Evolutionary conservation across 768 basidiomycete genomes (phyloP), one percentile per base, ranked within the genome.

Genomic region (Leucocoprinus birnbaumii): DNA sequence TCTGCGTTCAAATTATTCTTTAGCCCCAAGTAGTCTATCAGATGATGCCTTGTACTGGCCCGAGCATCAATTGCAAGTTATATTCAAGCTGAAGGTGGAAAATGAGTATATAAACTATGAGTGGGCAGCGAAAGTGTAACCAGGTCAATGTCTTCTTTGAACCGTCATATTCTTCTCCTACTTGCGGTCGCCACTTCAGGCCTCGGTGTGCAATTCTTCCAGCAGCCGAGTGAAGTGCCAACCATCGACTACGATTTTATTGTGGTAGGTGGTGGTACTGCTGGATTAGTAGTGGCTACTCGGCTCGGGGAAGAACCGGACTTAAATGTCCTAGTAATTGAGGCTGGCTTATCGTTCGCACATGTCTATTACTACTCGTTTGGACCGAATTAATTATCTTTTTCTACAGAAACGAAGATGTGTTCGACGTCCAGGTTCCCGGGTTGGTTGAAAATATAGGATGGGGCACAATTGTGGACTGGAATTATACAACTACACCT

Each of bases 201-300:
- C 18, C 18, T 47, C 31, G 16, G 53, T 24, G 44, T 44, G 1
- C 27, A 51, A 2, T 51, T 49, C 9, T 56, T 53, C 26, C 45
- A 59, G 14, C 31, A 21, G n/a, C 47, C 48, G n/a, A n/a, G 18
- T 6, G 41, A 48, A 19, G 16, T 58, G 25, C 57, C 52, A 6
- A 4, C 6, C 3, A 37, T 42, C 9, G 49, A 47, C 16, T 54
- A 58, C 31, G 57, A 58, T 27, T 58, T 55, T 52, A 72, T 76
- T 47, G 67, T 79, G 5, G 31, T 31, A 5, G 31, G 31, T 5
- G 31, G 31, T 5, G 31, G 31, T 48, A 60, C 79, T 14, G 71
- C 79, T 2, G 82, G 80, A 18, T 70, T 71, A 11, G 76, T 79
- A 3, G 75, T 82, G 34, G 78, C 80, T 14, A 68, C 69, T 8